phyloP scores from a whole-genome alignment of 495 filamentous ascomycete genomes.

The Penicillium egyptiacum region DNA sequence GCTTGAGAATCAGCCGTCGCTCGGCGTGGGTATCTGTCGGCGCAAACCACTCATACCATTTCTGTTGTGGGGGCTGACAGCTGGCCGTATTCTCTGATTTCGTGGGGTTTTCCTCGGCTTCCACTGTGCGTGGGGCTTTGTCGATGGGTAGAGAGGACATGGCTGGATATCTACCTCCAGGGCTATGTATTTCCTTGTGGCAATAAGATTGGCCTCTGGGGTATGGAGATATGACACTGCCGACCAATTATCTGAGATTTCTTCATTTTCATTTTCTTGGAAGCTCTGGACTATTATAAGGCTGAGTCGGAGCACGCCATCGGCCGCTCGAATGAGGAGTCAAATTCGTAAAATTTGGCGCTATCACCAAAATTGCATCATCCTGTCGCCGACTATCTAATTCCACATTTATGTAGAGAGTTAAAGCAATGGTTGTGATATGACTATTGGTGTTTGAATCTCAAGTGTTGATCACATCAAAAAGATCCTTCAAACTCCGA shows the following conservation, averaged over 20 bases:
- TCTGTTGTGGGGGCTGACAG: slow-evolving; percentile 18
- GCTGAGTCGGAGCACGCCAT: slow-evolving; percentile 17
- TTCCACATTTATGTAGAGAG: too few species aligned
- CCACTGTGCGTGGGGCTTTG: not conserved
- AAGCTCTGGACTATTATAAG: not conserved
- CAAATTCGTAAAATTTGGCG: not conserved
- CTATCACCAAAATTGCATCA: slow-evolving; percentile 10
- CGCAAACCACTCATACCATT: slow-evolving; percentile 46
- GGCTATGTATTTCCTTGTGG: not conserved
- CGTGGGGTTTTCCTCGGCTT: slow-evolving; percentile 1
- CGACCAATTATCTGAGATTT: not conserved
- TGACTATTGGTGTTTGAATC: too few species aligned
- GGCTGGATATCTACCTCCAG: not conserved
- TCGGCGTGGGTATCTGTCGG: slow-evolving; percentile 40
- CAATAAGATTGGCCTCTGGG: not conserved
- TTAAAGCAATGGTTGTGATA: too few species aligned
- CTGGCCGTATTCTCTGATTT: not conserved
- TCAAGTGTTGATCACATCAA: too few species aligned
- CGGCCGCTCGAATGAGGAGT: slow-evolving; percentile 5
- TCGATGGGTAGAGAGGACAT: slow-evolving; percentile 7
- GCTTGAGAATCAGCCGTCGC: slow-evolving; percentile 42
- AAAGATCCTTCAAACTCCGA: too few species aligned
- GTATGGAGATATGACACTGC: not conserved
- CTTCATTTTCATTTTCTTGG: not conserved
- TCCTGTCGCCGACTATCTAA: too few species aligned